These are phyloP conservation scores for Leucocoprinus leucothites DNA, from an alignment of 768 basidiomycete species.

Conservation along the genomic window DNA sequence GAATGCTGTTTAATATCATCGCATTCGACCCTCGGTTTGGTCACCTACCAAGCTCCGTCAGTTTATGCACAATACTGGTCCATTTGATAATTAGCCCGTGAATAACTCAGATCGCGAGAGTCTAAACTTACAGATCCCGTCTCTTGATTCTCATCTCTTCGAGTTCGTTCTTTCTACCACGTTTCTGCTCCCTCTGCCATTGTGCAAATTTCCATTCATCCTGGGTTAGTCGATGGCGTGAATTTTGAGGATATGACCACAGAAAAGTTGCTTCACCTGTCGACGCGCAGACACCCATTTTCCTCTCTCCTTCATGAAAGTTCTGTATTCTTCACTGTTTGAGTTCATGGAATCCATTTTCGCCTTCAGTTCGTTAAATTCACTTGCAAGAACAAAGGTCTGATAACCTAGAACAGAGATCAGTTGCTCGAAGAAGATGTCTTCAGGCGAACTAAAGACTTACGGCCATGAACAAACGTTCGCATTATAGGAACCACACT, in stretches of 20 bases:
- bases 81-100: not conserved
- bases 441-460: not conserved
- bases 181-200: constrained; percentile 3
- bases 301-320: not conserved
- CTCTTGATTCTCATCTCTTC: constrained; percentile 13
- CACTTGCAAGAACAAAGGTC: constrained; percentile 7
- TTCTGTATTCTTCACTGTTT: not conserved
- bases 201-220: not conserved
- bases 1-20: not conserved
- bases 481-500: not conserved
- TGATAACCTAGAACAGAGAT: not conserved
- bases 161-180: constrained; percentile 11
- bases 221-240: not conserved
- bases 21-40: not conserved
- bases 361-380: not conserved
- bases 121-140: constrained; percentile 14
- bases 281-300: not conserved
- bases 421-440: not conserved
- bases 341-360: not conserved
- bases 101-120: not conserved
- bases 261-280: not conserved
- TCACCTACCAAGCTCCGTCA: constrained; percentile 13
- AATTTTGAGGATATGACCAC: not conserved
- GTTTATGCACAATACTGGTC: constrained; percentile 18
- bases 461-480: constrained; percentile 5